A percentile compares a stretch with the other conserved stretches of the same genome.
These are phyloP conservation scores for Kandelia obovata DNA, from an alignment of 345 rosid species.

Conservation along the genomic window DNA sequence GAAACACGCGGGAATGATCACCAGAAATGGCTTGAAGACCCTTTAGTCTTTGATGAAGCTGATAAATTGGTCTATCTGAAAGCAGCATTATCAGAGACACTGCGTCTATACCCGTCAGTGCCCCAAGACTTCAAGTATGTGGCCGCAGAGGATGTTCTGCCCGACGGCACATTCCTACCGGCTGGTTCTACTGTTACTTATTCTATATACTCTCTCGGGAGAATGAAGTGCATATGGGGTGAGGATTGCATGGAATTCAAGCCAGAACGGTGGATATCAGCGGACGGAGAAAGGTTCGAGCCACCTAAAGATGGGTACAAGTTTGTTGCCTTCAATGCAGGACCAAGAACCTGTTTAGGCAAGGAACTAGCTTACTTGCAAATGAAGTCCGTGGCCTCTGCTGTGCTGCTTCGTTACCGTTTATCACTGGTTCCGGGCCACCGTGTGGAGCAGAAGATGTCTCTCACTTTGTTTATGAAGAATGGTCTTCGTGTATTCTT, in stretches of 20 bases:
- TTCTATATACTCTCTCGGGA: conserved; percentile 81
- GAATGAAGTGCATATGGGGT: conserved; percentile 91
- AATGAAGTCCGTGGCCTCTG: conserved; percentile 87
- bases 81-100: conserved; percentile 83
- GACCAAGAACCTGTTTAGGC: conserved; percentile 90
- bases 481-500: conserved; percentile 65
- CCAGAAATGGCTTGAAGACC: conserved; percentile 62
- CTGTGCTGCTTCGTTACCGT: conserved; percentile 75
- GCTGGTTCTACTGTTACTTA: conserved; percentile 84
- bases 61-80: conserved; percentile 69
- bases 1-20: conserved; percentile 62
- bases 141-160: conserved; percentile 62
- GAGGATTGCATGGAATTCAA: conserved; percentile 76
- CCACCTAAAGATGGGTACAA: conserved; percentile 76
- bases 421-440: conserved; percentile 66
- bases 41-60: conserved; percentile 74
- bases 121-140: conserved; percentile 86
- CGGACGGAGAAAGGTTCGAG: conserved; percentile 51
- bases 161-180: conserved; percentile 72
- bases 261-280: conserved; percentile 80
- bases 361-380: conserved; percentile 89
- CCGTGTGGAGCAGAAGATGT: conserved; percentile 90
- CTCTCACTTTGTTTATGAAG: conserved; percentile 89
- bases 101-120: conserved; percentile 88
- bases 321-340: conserved; percentile 86